Conservation (phyloP, 2,329 filamentous ascomycete species). For the Penicillium polonicum region DNA sequence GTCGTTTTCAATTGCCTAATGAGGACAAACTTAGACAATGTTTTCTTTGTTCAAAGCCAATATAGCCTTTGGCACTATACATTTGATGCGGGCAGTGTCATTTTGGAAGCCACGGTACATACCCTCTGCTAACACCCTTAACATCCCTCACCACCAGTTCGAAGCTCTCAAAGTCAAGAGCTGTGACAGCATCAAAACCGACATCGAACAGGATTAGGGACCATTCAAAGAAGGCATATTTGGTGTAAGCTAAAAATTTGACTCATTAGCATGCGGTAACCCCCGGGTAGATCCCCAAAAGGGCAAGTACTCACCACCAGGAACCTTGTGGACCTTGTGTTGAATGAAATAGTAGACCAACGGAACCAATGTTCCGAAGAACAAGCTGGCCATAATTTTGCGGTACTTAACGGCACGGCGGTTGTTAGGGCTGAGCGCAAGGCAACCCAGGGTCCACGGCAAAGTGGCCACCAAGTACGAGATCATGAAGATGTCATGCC, state of each 20-base stretch:
- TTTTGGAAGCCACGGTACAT: constrained; percentile 92
- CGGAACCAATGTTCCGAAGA: constrained; percentile 88
- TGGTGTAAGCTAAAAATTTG: constrained; percentile 77
- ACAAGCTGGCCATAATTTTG: constrained; percentile 76
- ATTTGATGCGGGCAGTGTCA: constrained; percentile 58
- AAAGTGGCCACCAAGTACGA: constrained; percentile 92
- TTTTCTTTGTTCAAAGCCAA: constrained; percentile 34
- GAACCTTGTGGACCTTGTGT: constrained; percentile 91
- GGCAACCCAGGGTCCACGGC: constrained; percentile 90
- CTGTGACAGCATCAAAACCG: constrained; percentile 91
- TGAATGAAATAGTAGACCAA: constrained; percentile 97
- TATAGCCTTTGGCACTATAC: constrained; percentile 49
- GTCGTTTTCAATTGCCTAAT: constrained; percentile 52
- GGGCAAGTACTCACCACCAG: constrained; percentile 68
- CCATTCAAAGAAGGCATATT: constrained; percentile 98
- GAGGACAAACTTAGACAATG: constrained; percentile 36
- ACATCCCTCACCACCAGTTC: constrained; percentile 86
- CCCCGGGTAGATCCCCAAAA: not conserved
- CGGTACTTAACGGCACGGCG: constrained; percentile 79
- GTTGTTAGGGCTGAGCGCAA: constrained; percentile 83
- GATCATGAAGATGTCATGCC: constrained; percentile 99
- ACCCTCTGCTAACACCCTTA: constrained; percentile 93
- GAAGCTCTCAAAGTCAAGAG: constrained; percentile 84
- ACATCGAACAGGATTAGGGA: constrained; percentile 91
- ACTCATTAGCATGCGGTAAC: constrained; percentile 1